phyloP scores from a whole-genome alignment of 2,329 filamentous ascomycete species.

The Ceratocystis alfenasii region DNA sequence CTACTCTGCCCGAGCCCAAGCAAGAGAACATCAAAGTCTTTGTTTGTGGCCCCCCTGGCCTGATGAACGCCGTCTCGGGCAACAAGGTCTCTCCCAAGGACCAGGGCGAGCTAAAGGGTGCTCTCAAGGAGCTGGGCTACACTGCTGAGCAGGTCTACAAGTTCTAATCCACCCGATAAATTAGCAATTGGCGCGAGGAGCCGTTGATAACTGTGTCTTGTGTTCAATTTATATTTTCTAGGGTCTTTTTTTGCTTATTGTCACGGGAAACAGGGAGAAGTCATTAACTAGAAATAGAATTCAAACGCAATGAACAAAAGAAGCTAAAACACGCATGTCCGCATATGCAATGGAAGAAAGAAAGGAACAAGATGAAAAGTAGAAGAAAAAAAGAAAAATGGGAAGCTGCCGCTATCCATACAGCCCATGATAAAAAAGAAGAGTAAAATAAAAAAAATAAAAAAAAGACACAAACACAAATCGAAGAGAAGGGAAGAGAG shows the following conservation, averaged over 20 bases:
- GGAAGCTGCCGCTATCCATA: conserved; percentile 4
- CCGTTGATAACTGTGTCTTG: background rate
- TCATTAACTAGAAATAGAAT: conserved; percentile 8
- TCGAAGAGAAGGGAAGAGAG: background rate
- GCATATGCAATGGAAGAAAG: conserved; percentile 4
- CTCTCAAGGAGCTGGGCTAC: conserved; percentile 70
- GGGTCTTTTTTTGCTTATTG: background rate
- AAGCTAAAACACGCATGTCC: conserved; percentile 7
- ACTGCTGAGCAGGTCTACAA: conserved; percentile 76
- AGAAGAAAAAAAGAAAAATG: background rate
- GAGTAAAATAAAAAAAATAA: background rate
- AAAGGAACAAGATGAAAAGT: background rate
- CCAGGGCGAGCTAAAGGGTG: conserved; percentile 77
- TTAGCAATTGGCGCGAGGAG: too few species aligned
- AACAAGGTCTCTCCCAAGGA: conserved; percentile 83
- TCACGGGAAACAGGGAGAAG: background rate
- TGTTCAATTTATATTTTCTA: too few species aligned
- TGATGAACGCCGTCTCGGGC: conserved; percentile 90
- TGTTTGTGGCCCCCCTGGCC: conserved; percentile 79
- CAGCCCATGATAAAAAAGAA: background rate
- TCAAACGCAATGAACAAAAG: conserved; percentile 5
- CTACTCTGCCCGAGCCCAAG: conserved; percentile 85
- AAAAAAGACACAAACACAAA: background rate
- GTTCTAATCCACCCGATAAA: conserved; percentile 44
- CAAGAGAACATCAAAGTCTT: conserved; percentile 90